phyloP scores from a whole-genome alignment of 2,329 filamentous ascomycete species.

The Stagonosporopsis rhizophila region DNA sequence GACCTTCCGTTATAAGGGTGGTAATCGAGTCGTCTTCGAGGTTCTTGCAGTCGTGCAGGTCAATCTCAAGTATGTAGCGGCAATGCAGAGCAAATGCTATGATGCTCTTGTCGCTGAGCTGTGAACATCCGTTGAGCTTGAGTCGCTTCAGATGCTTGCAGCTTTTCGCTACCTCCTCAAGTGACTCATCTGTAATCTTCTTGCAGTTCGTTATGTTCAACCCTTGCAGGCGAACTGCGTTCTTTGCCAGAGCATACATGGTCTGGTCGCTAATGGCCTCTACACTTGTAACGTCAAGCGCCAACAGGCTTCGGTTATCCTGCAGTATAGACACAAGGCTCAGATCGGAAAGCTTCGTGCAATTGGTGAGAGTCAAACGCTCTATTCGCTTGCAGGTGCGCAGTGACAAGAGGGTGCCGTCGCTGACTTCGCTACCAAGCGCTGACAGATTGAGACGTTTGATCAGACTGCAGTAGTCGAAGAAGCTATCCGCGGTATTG shows the following conservation, averaged over 20 bases:
- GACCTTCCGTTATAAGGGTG: conserved; percentile 77
- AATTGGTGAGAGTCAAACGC: conserved; percentile 90
- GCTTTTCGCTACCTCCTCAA: conserved; percentile 78
- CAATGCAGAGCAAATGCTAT: conserved; percentile 87
- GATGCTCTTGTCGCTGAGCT: conserved; percentile 82
- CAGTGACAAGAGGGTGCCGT: conserved; percentile 86
- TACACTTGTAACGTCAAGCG: conserved; percentile 86
- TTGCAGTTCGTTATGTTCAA: conserved; percentile 90
- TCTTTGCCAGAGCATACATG: conserved; percentile 76
- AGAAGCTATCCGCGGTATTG: conserved; percentile 75
- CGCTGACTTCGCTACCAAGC: conserved; percentile 77
- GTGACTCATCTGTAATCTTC: conserved; percentile 83
- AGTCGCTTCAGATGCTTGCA: conserved; percentile 90
- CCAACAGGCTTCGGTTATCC: conserved; percentile 81
- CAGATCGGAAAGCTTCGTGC: conserved; percentile 80
- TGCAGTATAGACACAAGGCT: conserved; percentile 81
- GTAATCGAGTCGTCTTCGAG: conserved; percentile 87
- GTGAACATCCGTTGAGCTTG: conserved; percentile 91
- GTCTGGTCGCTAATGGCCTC: conserved; percentile 82
- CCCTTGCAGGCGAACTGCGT: conserved; percentile 86
- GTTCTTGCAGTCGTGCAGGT: conserved; percentile 82
- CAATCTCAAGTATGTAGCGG: conserved; percentile 93
- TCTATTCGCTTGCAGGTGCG: conserved; percentile 88
- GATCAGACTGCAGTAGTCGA: conserved; percentile 88
- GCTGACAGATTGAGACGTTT: conserved; percentile 89